These are phyloP conservation scores for Nitzschia sp. DNA, from an alignment of 108 stramenopile genomes.

Conservation along the genomic window DNA sequence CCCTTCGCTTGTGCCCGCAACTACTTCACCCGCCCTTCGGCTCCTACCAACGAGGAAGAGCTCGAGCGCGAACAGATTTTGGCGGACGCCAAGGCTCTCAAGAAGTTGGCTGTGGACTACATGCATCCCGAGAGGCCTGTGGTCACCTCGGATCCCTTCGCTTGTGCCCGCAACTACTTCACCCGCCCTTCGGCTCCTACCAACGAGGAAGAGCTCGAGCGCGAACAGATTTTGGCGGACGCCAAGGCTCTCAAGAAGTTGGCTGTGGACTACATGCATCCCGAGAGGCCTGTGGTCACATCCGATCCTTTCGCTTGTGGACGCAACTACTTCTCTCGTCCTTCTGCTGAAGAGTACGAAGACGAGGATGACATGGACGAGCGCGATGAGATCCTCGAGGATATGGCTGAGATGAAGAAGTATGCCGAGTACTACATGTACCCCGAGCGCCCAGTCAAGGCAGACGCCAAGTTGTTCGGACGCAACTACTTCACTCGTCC, in stretches of 20 bases:
- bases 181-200: slow-evolving; percentile 43
- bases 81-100: slow-evolving; percentile 32
- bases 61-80: slow-evolving; percentile 31
- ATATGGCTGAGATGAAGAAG: slow-evolving; percentile 34
- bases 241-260: slow-evolving; percentile 48
- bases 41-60: slow-evolving; percentile 39
- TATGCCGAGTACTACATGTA: slow-evolving; percentile 41
- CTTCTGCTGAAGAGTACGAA: slow-evolving; percentile 59
- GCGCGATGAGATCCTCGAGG: slow-evolving; percentile 33
- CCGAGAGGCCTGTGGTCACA: slow-evolving; percentile 47
- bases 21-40: slow-evolving; percentile 51
- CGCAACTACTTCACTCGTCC: slow-evolving; percentile 67
- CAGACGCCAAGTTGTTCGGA: slow-evolving; percentile 16
- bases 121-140: slow-evolving; percentile 37
- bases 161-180: slow-evolving; percentile 58
- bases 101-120: slow-evolving; percentile 41
- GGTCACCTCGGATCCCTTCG: slow-evolving; percentile 24
- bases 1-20: slow-evolving; percentile 41
- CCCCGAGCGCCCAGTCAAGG: slow-evolving; percentile 33
- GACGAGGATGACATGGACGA: slow-evolving; percentile 41
- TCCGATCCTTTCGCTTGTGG: slow-evolving; percentile 41
- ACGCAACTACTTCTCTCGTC: slow-evolving; percentile 69
- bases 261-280: slow-evolving; percentile 59
- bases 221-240: slow-evolving; percentile 43
- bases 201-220: slow-evolving; percentile 12